These are phyloP conservation scores for Seiridium cupressi DNA, from an alignment of 2,329 filamentous ascomycete species.

Conservation along the genomic window DNA sequence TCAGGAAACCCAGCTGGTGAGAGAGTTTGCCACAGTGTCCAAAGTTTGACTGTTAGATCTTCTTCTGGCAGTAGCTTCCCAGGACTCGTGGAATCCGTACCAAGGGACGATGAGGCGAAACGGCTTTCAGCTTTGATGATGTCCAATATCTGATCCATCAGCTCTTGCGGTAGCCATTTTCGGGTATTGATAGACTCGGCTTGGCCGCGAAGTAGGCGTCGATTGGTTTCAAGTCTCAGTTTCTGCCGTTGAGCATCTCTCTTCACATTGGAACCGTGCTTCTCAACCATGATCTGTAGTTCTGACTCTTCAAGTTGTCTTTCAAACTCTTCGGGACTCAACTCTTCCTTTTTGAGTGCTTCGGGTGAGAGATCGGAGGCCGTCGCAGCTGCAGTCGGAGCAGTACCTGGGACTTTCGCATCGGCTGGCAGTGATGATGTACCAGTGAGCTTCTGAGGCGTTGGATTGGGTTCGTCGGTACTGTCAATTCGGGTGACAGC, in stretches of 20 bases:
- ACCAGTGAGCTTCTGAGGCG: slow-evolving; percentile 21
- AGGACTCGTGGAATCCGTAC: slow-evolving; percentile 39
- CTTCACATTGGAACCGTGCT: slow-evolving; percentile 73
- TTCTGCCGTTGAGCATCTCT: slow-evolving; percentile 77
- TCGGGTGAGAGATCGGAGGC: slow-evolving; percentile 14
- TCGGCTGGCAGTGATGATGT: slow-evolving; percentile 26
- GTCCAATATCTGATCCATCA: slow-evolving; percentile 75
- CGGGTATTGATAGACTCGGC: slow-evolving; percentile 69
- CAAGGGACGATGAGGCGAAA: slow-evolving; percentile 50
- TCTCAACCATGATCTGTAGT: slow-evolving; percentile 83
- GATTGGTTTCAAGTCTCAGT: slow-evolving; percentile 78
- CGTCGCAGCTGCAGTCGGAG: slow-evolving; percentile 16
- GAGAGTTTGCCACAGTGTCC: slow-evolving; percentile 78
- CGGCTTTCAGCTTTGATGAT: slow-evolving; percentile 66
- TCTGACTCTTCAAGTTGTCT: slow-evolving; percentile 87
- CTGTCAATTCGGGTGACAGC: slow-evolving; percentile 38
- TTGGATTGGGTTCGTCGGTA: slow-evolving; percentile 24
- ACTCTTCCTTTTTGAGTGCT: slow-evolving; percentile 37
- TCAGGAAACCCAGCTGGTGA: slow-evolving; percentile 66
- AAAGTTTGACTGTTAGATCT: slow-evolving; percentile 75
- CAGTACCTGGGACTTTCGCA: slow-evolving; percentile 19
- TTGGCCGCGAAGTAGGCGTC: slow-evolving; percentile 76
- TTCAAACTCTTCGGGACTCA: slow-evolving; percentile 88
- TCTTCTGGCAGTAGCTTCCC: slow-evolving; percentile 68
- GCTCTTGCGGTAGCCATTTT: slow-evolving; percentile 78